Evolutionary conservation across 257 asterid genomes (phyloP), one percentile per base, ranked within the genome.

Genomic region (Verbascum thapsus): DNA sequence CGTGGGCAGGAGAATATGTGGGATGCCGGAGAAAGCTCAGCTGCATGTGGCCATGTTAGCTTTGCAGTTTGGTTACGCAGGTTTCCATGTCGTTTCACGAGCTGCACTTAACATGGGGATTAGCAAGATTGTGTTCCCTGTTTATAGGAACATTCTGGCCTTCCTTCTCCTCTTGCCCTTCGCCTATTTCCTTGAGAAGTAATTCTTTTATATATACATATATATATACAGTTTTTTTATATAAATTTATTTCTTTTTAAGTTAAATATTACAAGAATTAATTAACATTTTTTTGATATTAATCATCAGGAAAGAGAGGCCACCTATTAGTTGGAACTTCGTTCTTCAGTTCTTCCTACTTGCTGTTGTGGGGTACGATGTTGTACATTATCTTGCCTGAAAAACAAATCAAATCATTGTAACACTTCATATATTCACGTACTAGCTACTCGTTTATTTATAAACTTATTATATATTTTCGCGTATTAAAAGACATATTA

Each of bases 101-200:
- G 74, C 78, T 43, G 95, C 95, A 40, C 95, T 87, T 65, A 87
- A 87, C 64, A 87, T 85, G 91, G 95, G 95, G 34, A 87, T 87
- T 12, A 87, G 95, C 81, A 87, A 87, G 71, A 76, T 87, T 40
- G 95, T 87, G 1, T 87, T 82, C 75, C 87, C 92, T 0, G 89
- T 87, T 63, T 87, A 87, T 41, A 76, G 95, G 64, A 87, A 87
- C 81, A 78, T 87, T 40, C 83, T 87, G 9, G 95, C 95, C 22
- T 68, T 87, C 52, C 42, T 87, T 18, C 83, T 87, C 8, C 95
- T 87, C 62, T 39, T 85, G 75, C 95, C 95, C 53, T 87, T 87
- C 34, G 92, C 95, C 50, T 87, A 84, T 55, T 87, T 87, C 43
- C 86, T 87, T 8, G 95, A 87, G 58, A 87, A 82, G 95, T 87